A percentile compares a stretch with the other conserved stretches of the same genome.
phyloP scores from a whole-genome alignment of 495 filamentous ascomycete genomes.

The Poronia punctata region DNA sequence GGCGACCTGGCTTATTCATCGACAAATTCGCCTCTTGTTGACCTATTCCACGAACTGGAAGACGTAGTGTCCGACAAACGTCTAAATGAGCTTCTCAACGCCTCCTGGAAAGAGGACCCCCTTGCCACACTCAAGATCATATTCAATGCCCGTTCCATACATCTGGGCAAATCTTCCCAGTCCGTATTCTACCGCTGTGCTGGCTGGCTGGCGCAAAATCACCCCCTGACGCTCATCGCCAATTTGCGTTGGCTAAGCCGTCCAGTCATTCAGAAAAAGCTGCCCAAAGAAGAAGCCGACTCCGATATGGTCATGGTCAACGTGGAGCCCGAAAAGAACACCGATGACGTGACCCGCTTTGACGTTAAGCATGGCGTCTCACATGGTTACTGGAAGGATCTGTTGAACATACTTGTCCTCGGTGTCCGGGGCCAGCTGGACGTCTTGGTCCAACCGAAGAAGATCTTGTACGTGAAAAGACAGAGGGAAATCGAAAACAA shows the following conservation, averaged over 20 bases:
- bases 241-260: constrained; percentile 42
- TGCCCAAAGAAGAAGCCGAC: constrained; percentile 19
- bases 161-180: constrained; percentile 38
- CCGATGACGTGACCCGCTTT: constrained; percentile 14
- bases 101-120: constrained; percentile 34
- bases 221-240: constrained; percentile 36
- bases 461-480: background rate
- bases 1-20: constrained; percentile 29
- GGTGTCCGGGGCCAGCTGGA: constrained; percentile 29
- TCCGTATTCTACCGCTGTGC: constrained; percentile 36
- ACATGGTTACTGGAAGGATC: constrained; percentile 46
- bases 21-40: constrained; percentile 32
- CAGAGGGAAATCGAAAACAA: background rate
- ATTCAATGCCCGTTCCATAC: constrained; percentile 45
- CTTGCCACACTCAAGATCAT: constrained; percentile 42
- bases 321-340: constrained; percentile 18
- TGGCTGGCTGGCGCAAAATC: constrained; percentile 38
- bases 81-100: constrained; percentile 27
- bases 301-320: constrained; percentile 14
- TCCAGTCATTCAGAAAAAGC: constrained; percentile 39
- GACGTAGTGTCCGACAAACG: constrained; percentile 20
- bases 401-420: constrained; percentile 41
- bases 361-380: constrained; percentile 36
- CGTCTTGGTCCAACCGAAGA: constrained; percentile 4
- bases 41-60: constrained; percentile 39